These are phyloP conservation scores for Aechmea fasciata DNA, from an alignment of 176 grass and related monocot genomes.

Conservation along the genomic window DNA sequence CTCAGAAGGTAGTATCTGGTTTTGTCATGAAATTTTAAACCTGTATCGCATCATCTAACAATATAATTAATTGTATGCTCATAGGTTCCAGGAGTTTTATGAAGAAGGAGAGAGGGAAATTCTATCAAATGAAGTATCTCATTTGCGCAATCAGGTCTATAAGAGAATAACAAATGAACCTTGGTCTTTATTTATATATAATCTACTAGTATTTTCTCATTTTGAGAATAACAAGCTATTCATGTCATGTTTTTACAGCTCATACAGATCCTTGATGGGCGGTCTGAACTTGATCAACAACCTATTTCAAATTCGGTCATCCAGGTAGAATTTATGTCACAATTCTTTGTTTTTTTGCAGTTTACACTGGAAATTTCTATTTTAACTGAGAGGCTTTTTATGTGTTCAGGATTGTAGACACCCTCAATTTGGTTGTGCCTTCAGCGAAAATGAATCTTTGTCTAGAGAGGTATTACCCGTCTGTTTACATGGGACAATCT, in stretches of 20 bases:
- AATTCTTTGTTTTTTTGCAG: neutral
- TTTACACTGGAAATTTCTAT: neutral
- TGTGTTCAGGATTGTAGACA: conserved; percentile 36
- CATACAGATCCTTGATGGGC: conserved; percentile 48
- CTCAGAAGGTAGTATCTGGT: conserved; percentile 48
- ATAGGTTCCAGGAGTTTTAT: conserved; percentile 64
- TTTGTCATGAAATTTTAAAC: conserved; percentile 5
- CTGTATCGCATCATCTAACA: conserved; percentile 10
- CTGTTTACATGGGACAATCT: conserved; percentile 1
- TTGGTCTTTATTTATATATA: conserved; percentile 5
- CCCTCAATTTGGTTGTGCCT: conserved; percentile 11
- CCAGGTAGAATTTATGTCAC: conserved; percentile 34
- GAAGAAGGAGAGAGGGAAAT: conserved; percentile 74
- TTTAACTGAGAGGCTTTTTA: conserved; percentile 12
- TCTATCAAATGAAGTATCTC: conserved; percentile 67
- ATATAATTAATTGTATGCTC: conserved; percentile 25
- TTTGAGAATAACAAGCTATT: conserved; percentile 16
- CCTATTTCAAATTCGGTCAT: conserved; percentile 23
- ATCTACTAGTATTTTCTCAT: conserved; percentile 14
- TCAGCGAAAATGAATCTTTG: conserved; percentile 39
- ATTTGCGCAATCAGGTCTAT: conserved; percentile 66
- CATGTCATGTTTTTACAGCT: conserved; percentile 38
- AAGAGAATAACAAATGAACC: no score
- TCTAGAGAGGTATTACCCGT: conserved; percentile 35
- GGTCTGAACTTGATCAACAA: conserved; percentile 34